These are phyloP conservation scores for Talaromyces thailandensis DNA, from an alignment of 495 filamentous ascomycete species.

Conservation along the genomic window DNA sequence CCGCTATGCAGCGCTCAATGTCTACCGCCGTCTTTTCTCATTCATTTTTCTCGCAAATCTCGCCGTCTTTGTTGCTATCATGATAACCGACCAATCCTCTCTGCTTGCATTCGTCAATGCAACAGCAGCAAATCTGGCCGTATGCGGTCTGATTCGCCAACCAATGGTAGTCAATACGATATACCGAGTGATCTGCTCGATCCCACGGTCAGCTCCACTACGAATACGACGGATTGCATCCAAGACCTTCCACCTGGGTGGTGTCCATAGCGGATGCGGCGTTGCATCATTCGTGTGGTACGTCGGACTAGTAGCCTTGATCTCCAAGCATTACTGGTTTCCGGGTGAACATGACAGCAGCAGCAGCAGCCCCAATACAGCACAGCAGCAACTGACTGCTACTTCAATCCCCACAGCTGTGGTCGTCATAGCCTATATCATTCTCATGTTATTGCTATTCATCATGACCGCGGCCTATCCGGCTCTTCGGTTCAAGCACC, in stretches of 20 bases:
- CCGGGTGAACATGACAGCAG: background rate
- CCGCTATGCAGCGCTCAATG: constrained; percentile 31
- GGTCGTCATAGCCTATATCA: constrained; percentile 28
- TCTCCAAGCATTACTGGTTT: constrained; percentile 36
- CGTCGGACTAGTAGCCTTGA: constrained; percentile 42
- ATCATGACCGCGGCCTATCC: constrained; percentile 38
- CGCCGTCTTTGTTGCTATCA: constrained; percentile 36
- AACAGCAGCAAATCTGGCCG: constrained; percentile 40
- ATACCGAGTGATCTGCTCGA: constrained; percentile 48
- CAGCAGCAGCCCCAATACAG: background rate
- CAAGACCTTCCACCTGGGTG: constrained; percentile 71
- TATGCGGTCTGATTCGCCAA: constrained; percentile 57
- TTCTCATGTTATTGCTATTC: constrained; percentile 28
- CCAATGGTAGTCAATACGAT: constrained; percentile 68
- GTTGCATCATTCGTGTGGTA: constrained; percentile 65
- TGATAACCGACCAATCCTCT: constrained; percentile 18
- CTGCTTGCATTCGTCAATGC: constrained; percentile 38
- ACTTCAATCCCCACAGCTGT: constrained; percentile 22
- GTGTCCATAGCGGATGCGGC: constrained; percentile 65
- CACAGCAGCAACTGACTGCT: constrained; percentile 5
- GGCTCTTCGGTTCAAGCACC: constrained; percentile 32
- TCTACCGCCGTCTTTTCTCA: constrained; percentile 46
- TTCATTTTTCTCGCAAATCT: constrained; percentile 45
- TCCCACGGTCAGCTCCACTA: constrained; percentile 54
- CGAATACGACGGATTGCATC: constrained; percentile 54